Evolutionary conservation across 805 yeast genomes (phyloP), one percentile per base, ranked within the genome.

Genomic region (Pichia membranifaciens): DNA sequence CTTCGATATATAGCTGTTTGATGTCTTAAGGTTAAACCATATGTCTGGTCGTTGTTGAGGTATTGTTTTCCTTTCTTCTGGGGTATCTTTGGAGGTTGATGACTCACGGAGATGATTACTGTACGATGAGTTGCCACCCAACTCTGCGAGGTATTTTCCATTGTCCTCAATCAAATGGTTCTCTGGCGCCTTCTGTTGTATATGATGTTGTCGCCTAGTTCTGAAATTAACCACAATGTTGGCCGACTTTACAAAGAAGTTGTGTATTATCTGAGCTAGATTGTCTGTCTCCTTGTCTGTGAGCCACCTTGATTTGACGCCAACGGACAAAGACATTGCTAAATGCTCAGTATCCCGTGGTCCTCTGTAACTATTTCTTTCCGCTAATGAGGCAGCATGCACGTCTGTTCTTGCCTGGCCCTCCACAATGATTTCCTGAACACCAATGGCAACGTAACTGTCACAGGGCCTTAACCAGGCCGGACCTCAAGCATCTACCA

Each of bases 221-320:
- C 43, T 23, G n/a, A 18, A 49, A 44, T 51, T 55, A 8, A 53
- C 52, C 5, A 84, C 72, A 17, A 82, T 68, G 51, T 79, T 77
- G 17, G 82, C 78, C 1, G 85, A 70, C 58, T 82, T 82, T 39
- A 76, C 61, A 56, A 82, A 84, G 72, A 82, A 84, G 66, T 79
- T 81, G 60, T 79, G 67, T 13, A 66, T 56, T 37, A 66, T 58
- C 48, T 64, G 63, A 3, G 64, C 52, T 49, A 66, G 51, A 33
- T 60, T 59, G 22, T 60, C 65, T n/a, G 66, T 59, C 48, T 66
- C 64, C 43, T 57, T 55, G 34, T 59, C 62, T 2, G 66, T 54
- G 22, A 64, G 58, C 33, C 53, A 50, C 38, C 53, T 38, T 29
- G 55, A 43, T 44, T 41, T 51, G 36, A 38, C 37, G 18, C 42